phyloP scores from a whole-genome alignment of 2,329 filamentous ascomycete genomes.

The Aspergillus costaricaensis region DNA sequence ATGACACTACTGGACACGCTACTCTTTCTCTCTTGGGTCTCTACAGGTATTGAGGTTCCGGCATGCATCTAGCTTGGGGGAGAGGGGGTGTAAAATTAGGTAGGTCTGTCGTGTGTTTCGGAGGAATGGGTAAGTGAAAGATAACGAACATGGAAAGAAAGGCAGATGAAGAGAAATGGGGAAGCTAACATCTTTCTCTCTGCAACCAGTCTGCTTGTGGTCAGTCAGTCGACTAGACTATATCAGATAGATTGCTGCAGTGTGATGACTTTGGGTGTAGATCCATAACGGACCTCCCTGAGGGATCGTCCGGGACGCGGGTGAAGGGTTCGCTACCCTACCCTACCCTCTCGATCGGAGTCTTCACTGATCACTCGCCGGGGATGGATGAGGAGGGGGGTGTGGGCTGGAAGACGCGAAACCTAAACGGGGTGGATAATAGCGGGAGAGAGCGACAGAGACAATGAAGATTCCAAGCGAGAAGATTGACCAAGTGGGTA shows the following conservation, averaged over 20 bases:
- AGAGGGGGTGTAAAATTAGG: no score
- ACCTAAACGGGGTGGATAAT: background rate
- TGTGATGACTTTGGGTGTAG: background rate
- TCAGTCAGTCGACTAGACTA: background rate
- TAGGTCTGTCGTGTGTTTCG: no score
- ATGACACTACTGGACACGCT: background rate
- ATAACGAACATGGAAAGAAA: background rate
- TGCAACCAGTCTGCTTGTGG: no score
- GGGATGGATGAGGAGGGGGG: no score
- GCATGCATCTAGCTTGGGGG: no score
- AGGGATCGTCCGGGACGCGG: background rate
- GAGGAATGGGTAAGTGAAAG: no score
- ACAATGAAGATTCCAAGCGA: no score
- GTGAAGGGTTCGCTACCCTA: background rate
- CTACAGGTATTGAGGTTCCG: no score
- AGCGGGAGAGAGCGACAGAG: no score
- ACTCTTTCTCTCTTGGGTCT: background rate
- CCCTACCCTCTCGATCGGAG: slow-evolving; percentile 3
- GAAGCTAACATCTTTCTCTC: background rate
- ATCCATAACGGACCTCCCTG: background rate
- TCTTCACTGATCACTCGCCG: background rate
- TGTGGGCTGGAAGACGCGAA: background rate
- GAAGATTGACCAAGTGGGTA: no score
- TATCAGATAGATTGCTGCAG: slow-evolving; percentile 1
- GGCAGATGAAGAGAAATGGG: background rate